These are phyloP conservation scores for Capsicum rhomboideum DNA, from an alignment of 257 asterid genomes.

Conservation along the genomic window DNA sequence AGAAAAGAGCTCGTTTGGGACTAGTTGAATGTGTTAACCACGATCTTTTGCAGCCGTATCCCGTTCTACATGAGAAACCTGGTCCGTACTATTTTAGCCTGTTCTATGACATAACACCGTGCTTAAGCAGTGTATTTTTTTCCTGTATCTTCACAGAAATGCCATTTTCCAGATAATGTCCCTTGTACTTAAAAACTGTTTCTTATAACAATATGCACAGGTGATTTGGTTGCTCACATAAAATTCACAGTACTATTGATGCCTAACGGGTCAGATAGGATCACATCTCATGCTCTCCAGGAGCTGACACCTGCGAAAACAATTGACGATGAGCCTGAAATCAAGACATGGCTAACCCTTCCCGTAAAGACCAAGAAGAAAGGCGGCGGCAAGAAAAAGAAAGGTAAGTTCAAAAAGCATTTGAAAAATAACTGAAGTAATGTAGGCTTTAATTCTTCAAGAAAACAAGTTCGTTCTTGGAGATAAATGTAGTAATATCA, in stretches of 20 bases:
- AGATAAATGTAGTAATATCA: neutral
- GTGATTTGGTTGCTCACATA: constrained; percentile 85
- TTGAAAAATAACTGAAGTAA: neutral
- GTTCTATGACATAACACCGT: neutral
- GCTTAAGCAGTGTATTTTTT: neutral
- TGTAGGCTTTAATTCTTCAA: neutral
- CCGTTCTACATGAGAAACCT: constrained; percentile 89
- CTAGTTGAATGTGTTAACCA: constrained; percentile 87
- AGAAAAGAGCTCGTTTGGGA: constrained; percentile 85
- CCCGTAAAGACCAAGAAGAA: constrained; percentile 74
- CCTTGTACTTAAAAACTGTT: neutral
- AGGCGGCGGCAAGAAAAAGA: constrained; percentile 96
- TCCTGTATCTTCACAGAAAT: neutral
- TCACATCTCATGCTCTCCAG: constrained; percentile 76
- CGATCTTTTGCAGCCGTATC: constrained; percentile 93
- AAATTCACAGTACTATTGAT: constrained; percentile 82
- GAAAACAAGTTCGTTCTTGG: neutral
- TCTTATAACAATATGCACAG: constrained; percentile 40
- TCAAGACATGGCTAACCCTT: constrained; percentile 74
- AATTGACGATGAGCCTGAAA: constrained; percentile 60
- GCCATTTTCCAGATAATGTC: neutral
- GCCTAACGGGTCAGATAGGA: constrained; percentile 92
- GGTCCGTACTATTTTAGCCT: constrained; percentile 27
- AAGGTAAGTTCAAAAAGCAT: constrained; percentile 35
- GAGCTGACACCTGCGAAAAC: constrained; percentile 68